Conservation (phyloP, 345 rosid genomes). For the Populus deltoides region DNA sequence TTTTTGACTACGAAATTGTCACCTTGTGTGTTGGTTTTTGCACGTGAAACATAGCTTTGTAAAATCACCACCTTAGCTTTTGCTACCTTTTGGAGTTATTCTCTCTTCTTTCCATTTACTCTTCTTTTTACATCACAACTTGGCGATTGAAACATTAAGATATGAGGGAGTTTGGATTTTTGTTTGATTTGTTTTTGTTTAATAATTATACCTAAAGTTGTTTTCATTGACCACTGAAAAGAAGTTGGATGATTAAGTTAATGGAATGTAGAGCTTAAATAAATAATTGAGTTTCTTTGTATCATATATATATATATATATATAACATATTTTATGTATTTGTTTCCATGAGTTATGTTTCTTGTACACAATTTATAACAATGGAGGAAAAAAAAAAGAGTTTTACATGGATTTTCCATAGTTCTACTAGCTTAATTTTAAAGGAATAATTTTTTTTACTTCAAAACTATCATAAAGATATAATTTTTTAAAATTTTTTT, state of each 20-base stretch:
- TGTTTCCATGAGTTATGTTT: no score
- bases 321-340: no score
- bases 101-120: background rate
- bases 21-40: background rate
- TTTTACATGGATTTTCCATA: no score
- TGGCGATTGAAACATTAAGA: background rate
- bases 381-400: no score
- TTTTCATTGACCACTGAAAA: background rate
- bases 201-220: no score
- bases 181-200: background rate
- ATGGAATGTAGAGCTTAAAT: background rate
- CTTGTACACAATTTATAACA: no score
- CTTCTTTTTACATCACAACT: background rate
- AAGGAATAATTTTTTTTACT: no score
- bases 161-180: background rate
- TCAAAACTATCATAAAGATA: no score
- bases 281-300: no score
- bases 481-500: no score
- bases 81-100: background rate
- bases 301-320: no score
- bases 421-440: no score
- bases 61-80: background rate
- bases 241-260: background rate
- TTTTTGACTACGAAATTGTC: constrained; percentile 3
- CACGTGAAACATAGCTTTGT: constrained; percentile 16